phyloP scores from a whole-genome alignment of 768 basidiomycete genomes.

The Suillus brevipes region DNA sequence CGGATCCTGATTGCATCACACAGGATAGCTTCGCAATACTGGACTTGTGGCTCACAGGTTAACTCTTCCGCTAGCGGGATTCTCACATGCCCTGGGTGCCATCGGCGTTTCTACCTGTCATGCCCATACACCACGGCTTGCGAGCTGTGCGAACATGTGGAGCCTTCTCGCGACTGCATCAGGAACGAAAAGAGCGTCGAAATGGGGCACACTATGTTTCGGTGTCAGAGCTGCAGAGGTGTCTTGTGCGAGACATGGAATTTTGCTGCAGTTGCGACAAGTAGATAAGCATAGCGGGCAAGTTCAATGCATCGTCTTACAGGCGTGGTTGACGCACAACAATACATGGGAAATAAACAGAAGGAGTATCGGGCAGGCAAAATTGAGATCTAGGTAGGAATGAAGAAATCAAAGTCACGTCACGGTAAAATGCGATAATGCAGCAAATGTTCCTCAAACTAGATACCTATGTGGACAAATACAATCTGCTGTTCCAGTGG shows the following conservation, averaged over 20 bases:
- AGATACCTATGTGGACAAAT: conserved; percentile 9
- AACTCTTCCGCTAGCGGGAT: neutral
- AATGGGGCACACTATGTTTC: neutral
- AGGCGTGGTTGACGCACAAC: too few relatives aligned
- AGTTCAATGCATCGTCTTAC: too few relatives aligned
- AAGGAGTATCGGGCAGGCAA: too few relatives aligned
- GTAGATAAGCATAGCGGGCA: too few relatives aligned
- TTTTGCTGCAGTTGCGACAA: neutral
- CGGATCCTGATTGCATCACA: conserved; percentile 7
- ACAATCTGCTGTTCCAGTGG: conserved; percentile 7
- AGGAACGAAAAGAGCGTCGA: neutral
- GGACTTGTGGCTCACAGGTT: conserved; percentile 2
- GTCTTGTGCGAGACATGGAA: neutral
- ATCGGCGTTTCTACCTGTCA: neutral
- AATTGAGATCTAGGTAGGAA: too few relatives aligned
- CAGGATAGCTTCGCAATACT: conserved; percentile 4
- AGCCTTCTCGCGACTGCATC: conserved; percentile 8
- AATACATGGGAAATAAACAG: too few relatives aligned
- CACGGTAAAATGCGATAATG: neutral
- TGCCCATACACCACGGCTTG: conserved; percentile 6
- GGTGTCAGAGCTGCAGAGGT: neutral
- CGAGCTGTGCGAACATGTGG: neutral
- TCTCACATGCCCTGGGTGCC: conserved; percentile 8
- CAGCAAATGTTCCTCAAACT: neutral
- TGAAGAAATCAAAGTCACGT: too few relatives aligned